Conservation (phyloP, 148 eudicot genomes). For the Silene uniflora region DNA sequence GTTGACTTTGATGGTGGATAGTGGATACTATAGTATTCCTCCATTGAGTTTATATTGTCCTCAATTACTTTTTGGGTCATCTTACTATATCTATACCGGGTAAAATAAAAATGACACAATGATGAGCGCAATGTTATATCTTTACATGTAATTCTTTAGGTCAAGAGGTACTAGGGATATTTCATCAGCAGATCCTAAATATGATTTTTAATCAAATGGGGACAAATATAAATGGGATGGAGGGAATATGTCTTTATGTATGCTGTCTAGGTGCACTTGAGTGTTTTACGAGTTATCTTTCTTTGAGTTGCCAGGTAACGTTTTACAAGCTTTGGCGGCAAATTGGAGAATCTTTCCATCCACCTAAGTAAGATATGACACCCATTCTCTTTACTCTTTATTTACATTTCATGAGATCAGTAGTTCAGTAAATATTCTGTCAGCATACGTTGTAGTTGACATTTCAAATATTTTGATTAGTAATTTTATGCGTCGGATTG, state of each 20-base stretch:
- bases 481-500: not conserved
- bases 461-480: not conserved
- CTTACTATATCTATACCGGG: not conserved
- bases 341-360: conserved; percentile 87
- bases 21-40: not conserved
- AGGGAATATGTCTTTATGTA: not conserved
- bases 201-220: too few species aligned
- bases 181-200: not conserved
- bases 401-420: not conserved
- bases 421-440: not conserved
- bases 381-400: not conserved
- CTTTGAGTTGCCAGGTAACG: conserved; percentile 56
- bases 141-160: too few species aligned
- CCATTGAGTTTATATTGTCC: too few species aligned
- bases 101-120: too few species aligned
- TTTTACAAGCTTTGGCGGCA: conserved; percentile 85
- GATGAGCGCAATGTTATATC: too few species aligned
- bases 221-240: too few species aligned
- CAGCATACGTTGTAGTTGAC: not conserved
- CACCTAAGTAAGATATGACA: conserved; percentile 64
- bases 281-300: conserved; percentile 13
- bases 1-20: conserved; percentile 3
- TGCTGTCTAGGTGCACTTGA: not conserved
- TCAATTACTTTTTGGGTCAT: not conserved
- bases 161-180: not conserved